Base-by-base conservation (phyloP, 768 basidiomycete species). In the button mushroom (Agaricus bisporus) region DNA sequence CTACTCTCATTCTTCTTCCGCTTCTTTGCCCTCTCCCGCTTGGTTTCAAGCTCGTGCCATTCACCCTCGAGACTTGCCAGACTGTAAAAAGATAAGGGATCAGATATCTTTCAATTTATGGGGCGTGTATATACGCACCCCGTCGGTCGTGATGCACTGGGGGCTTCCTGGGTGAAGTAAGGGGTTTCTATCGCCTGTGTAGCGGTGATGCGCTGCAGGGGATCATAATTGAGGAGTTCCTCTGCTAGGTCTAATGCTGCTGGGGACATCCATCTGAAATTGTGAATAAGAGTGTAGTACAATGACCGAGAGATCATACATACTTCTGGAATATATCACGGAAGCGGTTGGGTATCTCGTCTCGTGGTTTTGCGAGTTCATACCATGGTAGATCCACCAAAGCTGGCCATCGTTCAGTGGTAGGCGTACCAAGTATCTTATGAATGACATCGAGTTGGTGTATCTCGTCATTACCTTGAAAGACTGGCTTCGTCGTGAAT, bases 11-110 rank as follows among this genome's bases (percentile, higher is more conserved):
- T 75, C 76, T 80, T 86, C 71, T 80, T 79, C 66, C 82, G 77
- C 69, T 88, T 87, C 72, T 83, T 89, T 54, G 87, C 86, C 38
- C 91, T 80, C 71, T 98, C 93, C 53, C 85, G 79, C 68, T 98
- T 99, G 11, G 91, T 90, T 67, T 98, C 95, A 58, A 95, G 77
- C 68, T 99, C 97, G 68, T 99, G 97, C 91, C 95, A 98, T 67
- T 98, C 97, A 42, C 97, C 95, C 65, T 91, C 83, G 39, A 97
- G 70, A 11, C 79, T 79, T 11, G 86, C 79, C 54, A 98, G 70
- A 49, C 94, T 95, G 58, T 45, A 10, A 51, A 32, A 61, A 57
- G 45, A 18, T 17, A 29, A 45, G 38, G 39, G 32, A 32, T 32
- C 32, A 32, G 32, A 7, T 11, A 11, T 11, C 32, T 32, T 32